Evolutionary conservation across 2,329 filamentous ascomycete genomes (phyloP).

Genomic region (Phialophora macrospora): DNA sequence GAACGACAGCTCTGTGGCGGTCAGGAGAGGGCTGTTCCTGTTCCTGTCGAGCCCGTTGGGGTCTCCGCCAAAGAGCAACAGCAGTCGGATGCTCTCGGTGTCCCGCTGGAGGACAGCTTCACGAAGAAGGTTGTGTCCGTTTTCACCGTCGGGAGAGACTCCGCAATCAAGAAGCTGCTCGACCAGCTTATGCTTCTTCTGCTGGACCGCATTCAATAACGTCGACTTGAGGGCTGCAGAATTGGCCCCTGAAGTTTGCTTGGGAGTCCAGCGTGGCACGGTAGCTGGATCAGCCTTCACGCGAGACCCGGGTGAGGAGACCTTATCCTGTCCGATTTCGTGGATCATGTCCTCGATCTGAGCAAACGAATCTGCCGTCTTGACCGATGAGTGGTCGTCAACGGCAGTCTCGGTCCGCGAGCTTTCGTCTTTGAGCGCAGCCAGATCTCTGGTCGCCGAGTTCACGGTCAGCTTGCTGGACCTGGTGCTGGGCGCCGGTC

Average conservation of each 20-base stretch:
- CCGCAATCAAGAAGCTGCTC: conserved; percentile 65
- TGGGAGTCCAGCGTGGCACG: conserved; percentile 60
- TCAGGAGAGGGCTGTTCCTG: conserved; percentile 59
- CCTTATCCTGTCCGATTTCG: conserved; percentile 50
- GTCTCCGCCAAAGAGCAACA: conserved; percentile 63
- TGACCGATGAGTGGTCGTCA: conserved; percentile 29
- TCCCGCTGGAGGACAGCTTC: conserved; percentile 60
- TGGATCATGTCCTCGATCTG: conserved; percentile 46
- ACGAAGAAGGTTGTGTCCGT: conserved; percentile 54
- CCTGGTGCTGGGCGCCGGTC: conserved; percentile 29
- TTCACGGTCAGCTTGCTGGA: conserved; percentile 34
- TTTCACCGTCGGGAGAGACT: conserved; percentile 57
- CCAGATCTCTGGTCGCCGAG: conserved; percentile 19
- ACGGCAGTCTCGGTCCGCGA: conserved; percentile 10
- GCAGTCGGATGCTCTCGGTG: conserved; percentile 59
- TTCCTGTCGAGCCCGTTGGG: conserved; percentile 59
- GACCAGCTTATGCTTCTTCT: conserved; percentile 61
- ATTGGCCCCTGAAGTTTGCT: conserved; percentile 51
- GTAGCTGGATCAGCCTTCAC: conserved; percentile 48
- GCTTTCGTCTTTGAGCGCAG: conserved; percentile 15
- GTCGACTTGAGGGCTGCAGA: conserved; percentile 54
- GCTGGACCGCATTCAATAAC: conserved; percentile 61
- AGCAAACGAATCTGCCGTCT: conserved; percentile 38
- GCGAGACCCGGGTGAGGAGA: conserved; percentile 53
- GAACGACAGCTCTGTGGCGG: conserved; percentile 59